Base-by-base conservation (phyloP, 441 rosid species). In the Eutrema salsugineum region DNA sequence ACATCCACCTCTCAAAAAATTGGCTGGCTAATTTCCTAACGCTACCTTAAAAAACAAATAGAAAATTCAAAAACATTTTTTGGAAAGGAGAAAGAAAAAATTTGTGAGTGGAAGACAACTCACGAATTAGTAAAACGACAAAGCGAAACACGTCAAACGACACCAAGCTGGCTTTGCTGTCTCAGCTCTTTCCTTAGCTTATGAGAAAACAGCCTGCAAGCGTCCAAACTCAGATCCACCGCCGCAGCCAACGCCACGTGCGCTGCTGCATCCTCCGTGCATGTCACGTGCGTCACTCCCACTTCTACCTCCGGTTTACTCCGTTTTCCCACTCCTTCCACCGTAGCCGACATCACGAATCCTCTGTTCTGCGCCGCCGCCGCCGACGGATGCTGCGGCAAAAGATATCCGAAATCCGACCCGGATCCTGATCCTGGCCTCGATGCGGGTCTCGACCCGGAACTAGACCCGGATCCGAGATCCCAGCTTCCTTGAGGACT, bases 191-290 rank as follows among this genome's bases (percentile, higher is more conserved):
- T 85, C 85, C 98, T 85, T 63, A 89, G 84, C 90, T 87, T 89
- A 24, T 81, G 88, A 32, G 97, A 88, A 70, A 92, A 94, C 59
- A 84, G 33, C 69, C 66, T 83, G 63, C 97, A 90, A 38, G 99
- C 99, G 68, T 94, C 97, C 88, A 88, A 77, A 72, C 97, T 88
- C 22, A 90, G 91, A 85, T 92, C 97, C 83, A 94, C 80, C 6
- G 98, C 96, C 16, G 98, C 97, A 3, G 96, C 91, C 19, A 94
- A 39, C 3, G 98, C 98, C 85, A 90, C 96, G 64, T 81, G 91
- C 0, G 88, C 97, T 0, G 97, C 99, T 22, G 97, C 99, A 49
- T 94, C 99, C 90, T 92, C 99, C 55, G 89, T 90, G 83, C 97
- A 94, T 24, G 85, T 89, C 89, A 94, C 98, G 82, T 90, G 91